Percentiles rank a stretch among this genome's conserved stretches.
Evolutionary conservation across 495 filamentous ascomycete genomes (phyloP).

Genomic region (Penicillium silybi): DNA sequence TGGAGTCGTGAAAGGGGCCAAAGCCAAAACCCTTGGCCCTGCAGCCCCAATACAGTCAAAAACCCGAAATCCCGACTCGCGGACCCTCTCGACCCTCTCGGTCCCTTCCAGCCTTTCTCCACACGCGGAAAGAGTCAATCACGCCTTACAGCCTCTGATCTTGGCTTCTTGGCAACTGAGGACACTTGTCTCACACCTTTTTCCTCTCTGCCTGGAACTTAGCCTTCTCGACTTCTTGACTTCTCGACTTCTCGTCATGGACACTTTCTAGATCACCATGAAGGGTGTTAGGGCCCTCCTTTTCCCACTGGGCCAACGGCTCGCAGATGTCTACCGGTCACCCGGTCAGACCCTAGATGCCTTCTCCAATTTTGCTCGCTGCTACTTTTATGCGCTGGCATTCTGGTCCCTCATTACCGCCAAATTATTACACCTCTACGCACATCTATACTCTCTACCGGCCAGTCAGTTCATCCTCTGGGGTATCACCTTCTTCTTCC

Average conservation of each 20-base stretch:
- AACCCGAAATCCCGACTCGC: too few relatives aligned
- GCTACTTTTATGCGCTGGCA: conserved; percentile 36
- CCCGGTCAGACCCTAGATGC: conserved; percentile 24
- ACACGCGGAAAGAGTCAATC: conserved; percentile 2
- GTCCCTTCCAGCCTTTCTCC: not conserved
- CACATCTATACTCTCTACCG: conserved; percentile 34
- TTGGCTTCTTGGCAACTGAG: not conserved
- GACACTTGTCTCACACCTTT: not conserved
- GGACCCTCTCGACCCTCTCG: not conserved
- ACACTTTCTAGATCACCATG: too few relatives aligned
- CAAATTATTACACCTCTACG: conserved; percentile 36
- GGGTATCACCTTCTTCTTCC: conserved; percentile 37
- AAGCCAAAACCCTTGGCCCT: too few relatives aligned
- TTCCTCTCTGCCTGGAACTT: not conserved
- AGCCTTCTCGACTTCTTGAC: too few relatives aligned
- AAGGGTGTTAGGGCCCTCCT: not conserved
- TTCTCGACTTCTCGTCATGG: too few relatives aligned
- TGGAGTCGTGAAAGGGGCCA: not conserved
- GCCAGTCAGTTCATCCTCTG: conserved; percentile 27
- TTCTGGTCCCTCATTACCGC: conserved; percentile 31
- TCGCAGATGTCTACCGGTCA: conserved; percentile 13
- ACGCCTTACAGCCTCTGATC: conserved; percentile 1
- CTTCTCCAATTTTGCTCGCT: conserved; percentile 32
- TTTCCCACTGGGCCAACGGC: conserved; percentile 4
- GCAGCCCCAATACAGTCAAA: too few relatives aligned